Evolutionary conservation across 352 stramenopile species (phyloP), one percentile per base, ranked within the genome.

Genomic region (Globisporangium uncinulatum): DNA sequence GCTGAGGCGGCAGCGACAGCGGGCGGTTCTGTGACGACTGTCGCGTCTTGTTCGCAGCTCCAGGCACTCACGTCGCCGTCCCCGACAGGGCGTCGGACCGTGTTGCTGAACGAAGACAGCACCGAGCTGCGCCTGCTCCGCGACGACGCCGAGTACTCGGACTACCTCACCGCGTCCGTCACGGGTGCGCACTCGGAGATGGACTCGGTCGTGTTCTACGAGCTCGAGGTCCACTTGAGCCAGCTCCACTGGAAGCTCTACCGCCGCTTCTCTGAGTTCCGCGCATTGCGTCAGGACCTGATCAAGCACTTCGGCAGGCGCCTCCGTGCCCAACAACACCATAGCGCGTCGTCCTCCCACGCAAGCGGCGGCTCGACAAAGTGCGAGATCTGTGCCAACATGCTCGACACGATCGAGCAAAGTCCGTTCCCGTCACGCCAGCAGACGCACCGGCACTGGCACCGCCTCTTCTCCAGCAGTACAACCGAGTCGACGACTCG

Each of bases 81-180:
- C 4, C 52, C 56, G 4, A 44, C 21, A 19, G 42, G 32, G 6
- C 50, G 50, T n/a, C 41, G 44, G 21, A 70, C 75, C 0, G 53
- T 79, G 24, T 21, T 77, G 2, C 51, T 81, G 19, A 66, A 70
- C 19, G 69, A 77, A 13, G 57, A 59, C 21, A 64, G 67, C 21
- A 62, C 76, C 4, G 66, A 83, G 13, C 65, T 88, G 2, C 66
- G 68, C 15, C 56, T 88, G 10, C 86, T 89, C 53, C 79, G 76
- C 2, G 79, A 89, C 41, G 76, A 91, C 54, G 79, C 82, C 21
- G 82, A 92, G 62, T 92, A 92, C 63, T 92, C 82, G 36, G 82
- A 92, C 55, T 89, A 92, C 66, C 57, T 92, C 49, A 67, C 63
- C 7, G 72, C 74, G 32, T 44, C 61, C 8, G 41, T 87, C 43